Evolutionary conservation across 169 alveolate genomes (phyloP).

Genomic region (Eimeria brunetti): DNA sequence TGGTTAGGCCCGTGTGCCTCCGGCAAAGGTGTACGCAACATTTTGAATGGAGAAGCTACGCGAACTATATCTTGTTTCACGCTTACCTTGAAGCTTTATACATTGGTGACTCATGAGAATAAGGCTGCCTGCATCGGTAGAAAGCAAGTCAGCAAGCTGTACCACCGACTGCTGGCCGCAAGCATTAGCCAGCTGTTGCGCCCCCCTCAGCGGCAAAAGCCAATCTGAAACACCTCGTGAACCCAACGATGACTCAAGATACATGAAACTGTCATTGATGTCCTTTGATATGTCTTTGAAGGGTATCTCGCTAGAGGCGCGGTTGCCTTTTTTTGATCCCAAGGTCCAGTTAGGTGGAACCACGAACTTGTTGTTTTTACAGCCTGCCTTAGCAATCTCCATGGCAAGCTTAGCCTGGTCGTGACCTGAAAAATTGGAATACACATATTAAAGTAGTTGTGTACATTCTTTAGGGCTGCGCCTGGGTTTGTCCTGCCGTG

Average conservation of each 20-base stretch:
- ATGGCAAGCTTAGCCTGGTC: constrained; percentile 51
- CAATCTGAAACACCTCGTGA: constrained; percentile 26
- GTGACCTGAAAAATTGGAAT: constrained; percentile 32
- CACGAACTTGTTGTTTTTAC: constrained; percentile 17
- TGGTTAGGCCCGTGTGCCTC: not conserved
- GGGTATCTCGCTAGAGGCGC: not conserved
- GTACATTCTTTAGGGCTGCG: not conserved
- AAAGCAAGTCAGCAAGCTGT: constrained; percentile 15
- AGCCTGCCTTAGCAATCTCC: constrained; percentile 40
- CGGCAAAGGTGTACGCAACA: not conserved
- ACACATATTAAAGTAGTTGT: not conserved
- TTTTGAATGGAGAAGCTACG: not conserved
- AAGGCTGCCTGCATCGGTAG: constrained; percentile 26
- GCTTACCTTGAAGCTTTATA: constrained; percentile 37
- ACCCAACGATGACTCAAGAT: not conserved
- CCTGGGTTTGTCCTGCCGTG: not conserved
- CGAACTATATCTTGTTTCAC: not conserved
- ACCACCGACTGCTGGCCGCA: constrained; percentile 43
- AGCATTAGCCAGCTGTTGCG: constrained; percentile 36
- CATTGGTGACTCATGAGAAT: constrained; percentile 44
- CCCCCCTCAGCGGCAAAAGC: constrained; percentile 22
- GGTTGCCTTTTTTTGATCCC: not conserved
- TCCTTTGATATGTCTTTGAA: constrained; percentile 14
- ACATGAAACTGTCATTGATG: constrained; percentile 27
- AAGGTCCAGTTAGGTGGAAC: constrained; percentile 46